phyloP scores from a whole-genome alignment of 768 basidiomycete species.

The Xerocomus potaroensis region DNA sequence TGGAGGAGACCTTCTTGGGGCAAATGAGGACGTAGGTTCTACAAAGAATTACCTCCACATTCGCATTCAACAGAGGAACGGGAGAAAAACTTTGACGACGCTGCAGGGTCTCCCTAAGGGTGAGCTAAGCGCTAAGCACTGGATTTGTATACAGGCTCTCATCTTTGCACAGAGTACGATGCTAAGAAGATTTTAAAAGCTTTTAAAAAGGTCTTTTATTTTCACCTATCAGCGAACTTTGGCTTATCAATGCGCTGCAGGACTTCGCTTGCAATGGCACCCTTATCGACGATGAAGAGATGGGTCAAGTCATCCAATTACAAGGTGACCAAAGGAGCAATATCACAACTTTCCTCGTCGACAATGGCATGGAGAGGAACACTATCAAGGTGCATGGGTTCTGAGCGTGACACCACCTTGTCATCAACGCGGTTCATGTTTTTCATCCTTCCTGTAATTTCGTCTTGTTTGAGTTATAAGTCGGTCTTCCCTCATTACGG shows the following conservation, averaged over 20 bases:
- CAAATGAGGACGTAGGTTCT: slow-evolving; percentile 72
- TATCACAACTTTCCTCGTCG: slow-evolving; percentile 82
- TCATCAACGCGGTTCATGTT: slow-evolving; percentile 10
- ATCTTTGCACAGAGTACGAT: slow-evolving; percentile 73
- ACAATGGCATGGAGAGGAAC: slow-evolving; percentile 71
- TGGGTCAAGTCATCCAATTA: slow-evolving; percentile 96
- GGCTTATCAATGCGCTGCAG: slow-evolving; percentile 36
- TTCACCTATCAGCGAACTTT: not conserved
- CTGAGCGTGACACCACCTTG: slow-evolving; percentile 36
- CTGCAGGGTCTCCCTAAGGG: slow-evolving; percentile 92
- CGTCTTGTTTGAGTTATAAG: slow-evolving; percentile 15
- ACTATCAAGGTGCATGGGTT: slow-evolving; percentile 89
- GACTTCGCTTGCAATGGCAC: slow-evolving; percentile 99
- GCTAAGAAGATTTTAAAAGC: slow-evolving; percentile 97
- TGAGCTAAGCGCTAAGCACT: slow-evolving; percentile 39
- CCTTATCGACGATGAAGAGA: slow-evolving; percentile 90
- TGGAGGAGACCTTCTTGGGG: slow-evolving; percentile 79
- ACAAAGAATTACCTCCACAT: slow-evolving; percentile 87
- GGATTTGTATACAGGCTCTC: slow-evolving; percentile 11
- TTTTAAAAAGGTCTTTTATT: slow-evolving; percentile 82
- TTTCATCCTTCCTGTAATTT: slow-evolving; percentile 18
- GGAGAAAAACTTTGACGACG: slow-evolving; percentile 96
- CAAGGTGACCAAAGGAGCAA: slow-evolving; percentile 96
- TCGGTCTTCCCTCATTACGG: slow-evolving; percentile 14
- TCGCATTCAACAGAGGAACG: slow-evolving; percentile 99